phyloP scores from a whole-genome alignment of 129 eudicot species.

The Chrysanthemum makinoi region DNA sequence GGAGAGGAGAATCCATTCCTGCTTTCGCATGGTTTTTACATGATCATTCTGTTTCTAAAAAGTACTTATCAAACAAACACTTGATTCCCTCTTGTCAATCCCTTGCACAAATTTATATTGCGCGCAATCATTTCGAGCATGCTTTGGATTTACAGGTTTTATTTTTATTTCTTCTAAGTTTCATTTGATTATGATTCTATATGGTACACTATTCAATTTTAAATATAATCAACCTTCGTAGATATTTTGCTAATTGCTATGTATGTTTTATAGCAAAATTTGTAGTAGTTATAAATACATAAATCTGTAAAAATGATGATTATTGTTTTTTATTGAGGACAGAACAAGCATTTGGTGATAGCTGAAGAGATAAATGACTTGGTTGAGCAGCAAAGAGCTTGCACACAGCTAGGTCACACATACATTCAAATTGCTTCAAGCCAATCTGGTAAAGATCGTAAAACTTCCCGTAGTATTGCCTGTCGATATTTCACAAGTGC shows the following conservation, averaged over 20 bases:
- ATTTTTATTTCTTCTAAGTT: not conserved
- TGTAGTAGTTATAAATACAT: no score
- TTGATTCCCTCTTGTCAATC: not conserved
- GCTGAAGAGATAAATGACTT: not conserved
- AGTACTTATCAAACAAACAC: not conserved
- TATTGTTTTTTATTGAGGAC: no score
- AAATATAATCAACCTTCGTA: not conserved
- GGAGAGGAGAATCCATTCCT: no score
- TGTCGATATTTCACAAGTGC: no score
- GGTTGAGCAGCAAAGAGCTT: not conserved
- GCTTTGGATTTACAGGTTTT: not conserved
- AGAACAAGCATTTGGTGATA: not conserved
- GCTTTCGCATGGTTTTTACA: not conserved
- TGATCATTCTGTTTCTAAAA: not conserved
- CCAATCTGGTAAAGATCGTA: no score
- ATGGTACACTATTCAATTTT: not conserved
- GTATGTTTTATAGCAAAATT: no score
- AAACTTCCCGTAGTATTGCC: no score
- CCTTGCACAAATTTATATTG: not conserved
- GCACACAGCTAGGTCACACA: not conserved
- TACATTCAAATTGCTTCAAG: not conserved
- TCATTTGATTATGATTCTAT: not conserved
- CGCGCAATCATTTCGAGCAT: not conserved
- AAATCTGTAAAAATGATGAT: not conserved
- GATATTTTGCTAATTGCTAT: no score